These are phyloP conservation scores for Malassezia furfur DNA, from an alignment of 1,284 basidiomycete species.

Conservation along the genomic window DNA sequence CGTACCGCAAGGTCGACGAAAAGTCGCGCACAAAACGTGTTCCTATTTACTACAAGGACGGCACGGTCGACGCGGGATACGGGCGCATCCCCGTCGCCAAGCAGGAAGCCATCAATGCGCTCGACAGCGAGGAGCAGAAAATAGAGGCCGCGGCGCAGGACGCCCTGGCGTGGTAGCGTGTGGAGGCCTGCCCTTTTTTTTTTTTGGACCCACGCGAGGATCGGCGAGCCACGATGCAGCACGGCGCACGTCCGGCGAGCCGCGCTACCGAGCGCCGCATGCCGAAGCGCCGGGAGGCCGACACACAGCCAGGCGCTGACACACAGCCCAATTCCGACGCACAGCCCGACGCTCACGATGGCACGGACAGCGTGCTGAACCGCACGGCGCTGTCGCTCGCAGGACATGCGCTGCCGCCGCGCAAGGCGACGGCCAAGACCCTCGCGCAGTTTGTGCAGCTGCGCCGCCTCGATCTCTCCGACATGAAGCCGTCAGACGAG, in stretches of 20 bases:
- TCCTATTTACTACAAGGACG: constrained; percentile 14
- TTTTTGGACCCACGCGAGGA: no score
- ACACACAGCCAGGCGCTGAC: no score
- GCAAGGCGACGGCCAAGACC: constrained; percentile 24
- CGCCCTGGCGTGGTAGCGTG: background rate
- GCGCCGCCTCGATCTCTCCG: constrained; percentile 32
- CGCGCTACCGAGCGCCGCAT: no score
- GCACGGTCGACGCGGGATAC: constrained; percentile 8
- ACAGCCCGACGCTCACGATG: no score
- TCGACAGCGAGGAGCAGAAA: background rate
- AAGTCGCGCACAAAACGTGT: constrained; percentile 25
- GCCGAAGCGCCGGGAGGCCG: no score
- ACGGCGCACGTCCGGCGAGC: no score
- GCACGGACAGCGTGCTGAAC: constrained; percentile 5
- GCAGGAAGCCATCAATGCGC: background rate
- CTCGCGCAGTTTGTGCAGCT: constrained; percentile 32
- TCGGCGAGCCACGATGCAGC: no score
- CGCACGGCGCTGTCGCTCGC: constrained; percentile 28
- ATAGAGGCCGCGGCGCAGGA: background rate
- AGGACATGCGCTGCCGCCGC: constrained; percentile 29
- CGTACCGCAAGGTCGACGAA: constrained; percentile 23
- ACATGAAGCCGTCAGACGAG: constrained; percentile 27
- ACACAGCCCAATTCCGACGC: no score
- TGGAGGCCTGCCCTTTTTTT: no score
- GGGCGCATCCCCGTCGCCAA: constrained; percentile 10